Evolutionary conservation across 2,329 filamentous ascomycete genomes (phyloP).

Genomic region (Magnaporthiopsis incrustans): DNA sequence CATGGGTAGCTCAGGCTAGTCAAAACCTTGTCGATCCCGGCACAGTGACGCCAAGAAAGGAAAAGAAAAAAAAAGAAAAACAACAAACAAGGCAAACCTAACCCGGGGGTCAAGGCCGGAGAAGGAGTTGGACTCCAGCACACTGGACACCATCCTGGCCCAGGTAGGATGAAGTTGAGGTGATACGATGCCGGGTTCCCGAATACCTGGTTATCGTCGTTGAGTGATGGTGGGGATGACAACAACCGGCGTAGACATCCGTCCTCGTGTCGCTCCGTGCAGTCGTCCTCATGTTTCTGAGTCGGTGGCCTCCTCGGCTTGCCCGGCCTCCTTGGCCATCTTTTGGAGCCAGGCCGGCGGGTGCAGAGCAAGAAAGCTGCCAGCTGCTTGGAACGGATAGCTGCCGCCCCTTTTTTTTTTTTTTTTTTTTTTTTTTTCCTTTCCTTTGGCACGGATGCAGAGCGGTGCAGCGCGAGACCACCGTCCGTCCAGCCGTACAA

Average conservation of each 20-base stretch:
- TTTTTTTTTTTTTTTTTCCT: too few species aligned
- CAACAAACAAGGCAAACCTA: neutral
- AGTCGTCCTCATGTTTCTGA: neutral
- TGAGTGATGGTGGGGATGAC: neutral
- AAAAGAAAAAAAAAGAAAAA: too few species aligned
- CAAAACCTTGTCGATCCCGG: neutral
- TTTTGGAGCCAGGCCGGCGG: neutral
- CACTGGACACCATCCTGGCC: too few species aligned
- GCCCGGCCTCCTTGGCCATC: neutral
- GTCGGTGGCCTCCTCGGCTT: neutral
- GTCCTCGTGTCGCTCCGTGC: neutral
- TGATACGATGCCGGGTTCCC: neutral
- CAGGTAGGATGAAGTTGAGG: neutral
- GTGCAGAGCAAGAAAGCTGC: neutral
- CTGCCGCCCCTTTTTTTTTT: neutral
- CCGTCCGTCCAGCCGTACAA: too few species aligned
- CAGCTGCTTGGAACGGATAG: neutral
- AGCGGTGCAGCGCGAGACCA: neutral
- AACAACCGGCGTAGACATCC: neutral
- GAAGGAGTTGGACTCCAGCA: neutral
- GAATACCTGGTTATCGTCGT: slow-evolving; percentile 5
- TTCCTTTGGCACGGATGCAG: neutral
- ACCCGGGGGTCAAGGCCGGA: neutral
- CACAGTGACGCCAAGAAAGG: neutral
- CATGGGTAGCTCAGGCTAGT: neutral